These are phyloP conservation scores for Trichoderma sp. DNA, from an alignment of 2,329 filamentous ascomycete species.

Conservation along the genomic window DNA sequence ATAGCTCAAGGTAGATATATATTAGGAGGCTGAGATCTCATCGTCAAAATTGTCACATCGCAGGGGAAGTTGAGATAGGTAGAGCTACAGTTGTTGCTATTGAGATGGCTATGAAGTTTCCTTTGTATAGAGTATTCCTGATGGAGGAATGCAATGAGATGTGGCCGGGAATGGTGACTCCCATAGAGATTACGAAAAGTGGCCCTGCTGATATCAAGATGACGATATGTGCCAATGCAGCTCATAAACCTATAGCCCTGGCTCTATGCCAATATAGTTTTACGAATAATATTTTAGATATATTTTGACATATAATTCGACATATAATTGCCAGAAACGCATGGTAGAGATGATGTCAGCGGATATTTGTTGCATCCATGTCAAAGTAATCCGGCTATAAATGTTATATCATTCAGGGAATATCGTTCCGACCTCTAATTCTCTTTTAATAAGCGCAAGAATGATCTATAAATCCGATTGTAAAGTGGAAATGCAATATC, in stretches of 20 bases:
- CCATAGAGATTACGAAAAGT: neutral
- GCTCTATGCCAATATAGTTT: neutral
- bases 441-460: neutral
- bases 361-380: neutral
- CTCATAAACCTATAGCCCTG: neutral
- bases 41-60: neutral
- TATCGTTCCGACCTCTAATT: neutral
- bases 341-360: no score
- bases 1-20: neutral
- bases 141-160: neutral
- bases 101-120: accelerated
- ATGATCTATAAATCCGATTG: neutral
- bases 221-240: neutral
- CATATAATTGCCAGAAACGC: no score
- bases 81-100: neutral
- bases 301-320: no score
- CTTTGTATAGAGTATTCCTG: neutral
- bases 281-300: neutral
- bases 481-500: neutral
- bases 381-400: neutral
- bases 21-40: neutral
- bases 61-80: neutral
- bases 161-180: neutral
- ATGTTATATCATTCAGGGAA: neutral
- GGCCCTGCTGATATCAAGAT: neutral